These are phyloP conservation scores for Xylaria sp. DNA, from an alignment of 2,329 filamentous ascomycete species.

Conservation along the genomic window DNA sequence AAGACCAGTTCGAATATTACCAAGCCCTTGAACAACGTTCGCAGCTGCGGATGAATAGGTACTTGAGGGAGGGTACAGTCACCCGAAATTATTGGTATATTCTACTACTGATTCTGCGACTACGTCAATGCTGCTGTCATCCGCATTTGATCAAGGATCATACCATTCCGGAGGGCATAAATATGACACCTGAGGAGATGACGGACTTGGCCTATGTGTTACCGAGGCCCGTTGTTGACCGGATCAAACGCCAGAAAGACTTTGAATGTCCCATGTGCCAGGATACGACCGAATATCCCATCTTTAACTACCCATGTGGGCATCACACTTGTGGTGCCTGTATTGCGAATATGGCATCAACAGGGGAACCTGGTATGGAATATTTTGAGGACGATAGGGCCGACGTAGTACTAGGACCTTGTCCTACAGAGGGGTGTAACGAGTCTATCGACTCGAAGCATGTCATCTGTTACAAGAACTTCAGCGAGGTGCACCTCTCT, in stretches of 20 bases:
- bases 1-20: constrained; percentile 72
- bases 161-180: constrained; percentile 38
- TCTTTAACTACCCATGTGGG: constrained; percentile 42
- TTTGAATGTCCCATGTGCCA: constrained; percentile 38
- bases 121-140: constrained; percentile 84
- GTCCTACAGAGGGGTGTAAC: constrained; percentile 27
- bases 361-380: constrained; percentile 13
- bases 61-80: constrained; percentile 47
- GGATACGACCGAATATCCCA: constrained; percentile 29
- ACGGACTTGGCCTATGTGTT: constrained; percentile 34
- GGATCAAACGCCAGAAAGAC: constrained; percentile 22
- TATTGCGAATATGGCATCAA: constrained; percentile 34
- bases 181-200: constrained; percentile 39
- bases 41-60: constrained; percentile 37
- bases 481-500: constrained; percentile 31
- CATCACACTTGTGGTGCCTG: constrained; percentile 39
- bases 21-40: constrained; percentile 52
- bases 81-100: constrained; percentile 79
- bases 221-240: constrained; percentile 23
- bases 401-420: constrained; percentile 6
- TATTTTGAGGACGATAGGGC: constrained; percentile 11
- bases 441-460: constrained; percentile 28
- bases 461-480: constrained; percentile 36
- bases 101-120: constrained; percentile 76
- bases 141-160: constrained; percentile 67